These are phyloP conservation scores for Balakata baccata DNA, from an alignment of 345 rosid species.

Conservation along the genomic window DNA sequence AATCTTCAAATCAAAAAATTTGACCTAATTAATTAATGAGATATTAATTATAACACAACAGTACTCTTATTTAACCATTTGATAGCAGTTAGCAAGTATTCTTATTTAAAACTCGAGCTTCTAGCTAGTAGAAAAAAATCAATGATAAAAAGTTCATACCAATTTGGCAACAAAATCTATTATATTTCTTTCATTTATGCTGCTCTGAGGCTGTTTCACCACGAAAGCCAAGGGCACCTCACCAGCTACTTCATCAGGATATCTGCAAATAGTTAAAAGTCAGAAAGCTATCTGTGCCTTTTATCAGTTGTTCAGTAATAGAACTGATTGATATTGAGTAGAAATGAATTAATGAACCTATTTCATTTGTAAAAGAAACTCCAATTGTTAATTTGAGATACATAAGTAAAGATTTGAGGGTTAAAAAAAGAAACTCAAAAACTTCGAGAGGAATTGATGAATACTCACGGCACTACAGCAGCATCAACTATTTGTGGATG, in stretches of 20 bases:
- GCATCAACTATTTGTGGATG: slow-evolving; percentile 52
- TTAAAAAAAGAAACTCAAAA: not conserved
- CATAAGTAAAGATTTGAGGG: not conserved
- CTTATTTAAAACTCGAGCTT: not conserved
- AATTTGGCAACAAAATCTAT: slow-evolving; percentile 36
- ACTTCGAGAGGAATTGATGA: not conserved
- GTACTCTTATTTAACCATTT: no score
- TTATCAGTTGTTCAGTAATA: no score
- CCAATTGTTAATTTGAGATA: not conserved
- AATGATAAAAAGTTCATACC: slow-evolving; percentile 11
- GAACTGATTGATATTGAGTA: no score
- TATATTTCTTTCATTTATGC: slow-evolving; percentile 19
- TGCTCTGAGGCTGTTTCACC: slow-evolving; percentile 26
- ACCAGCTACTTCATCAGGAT: slow-evolving; percentile 41
- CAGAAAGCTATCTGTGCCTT: no score
- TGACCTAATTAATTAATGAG: no score
- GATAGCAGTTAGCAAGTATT: no score
- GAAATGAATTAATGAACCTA: no score
- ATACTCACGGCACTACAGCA: slow-evolving; percentile 46
- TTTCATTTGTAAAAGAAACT: no score
- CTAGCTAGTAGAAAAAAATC: not conserved
- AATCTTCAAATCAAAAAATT: not conserved
- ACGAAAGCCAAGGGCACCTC: slow-evolving; percentile 41
- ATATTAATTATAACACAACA: no score
- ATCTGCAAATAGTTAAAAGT: slow-evolving; percentile 16